Base-by-base conservation (phyloP, 2,329 filamentous ascomycete genomes). In the Clarireedia homoeocarpa region DNA sequence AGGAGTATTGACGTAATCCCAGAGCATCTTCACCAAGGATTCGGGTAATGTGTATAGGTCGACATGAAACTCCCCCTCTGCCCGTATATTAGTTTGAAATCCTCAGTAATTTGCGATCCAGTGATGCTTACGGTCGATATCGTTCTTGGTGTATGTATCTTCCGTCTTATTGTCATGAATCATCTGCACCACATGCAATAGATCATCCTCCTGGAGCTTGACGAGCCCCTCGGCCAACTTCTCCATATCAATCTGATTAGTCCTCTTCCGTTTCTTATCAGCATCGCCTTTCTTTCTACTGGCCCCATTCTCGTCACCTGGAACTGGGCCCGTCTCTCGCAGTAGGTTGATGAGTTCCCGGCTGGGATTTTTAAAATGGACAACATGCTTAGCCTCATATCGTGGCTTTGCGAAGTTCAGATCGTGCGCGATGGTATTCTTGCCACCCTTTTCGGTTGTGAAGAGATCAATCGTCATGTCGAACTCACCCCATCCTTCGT, bases 401-500 rank as follows among this genome's bases (percentile, higher is more conserved):
- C 81, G 81, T 59, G 85, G 78, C 63, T 85, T 80, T 64, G 83
- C 80, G 72, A 99, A 99, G 78, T 97, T 96, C 59, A 99, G 80
- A 69, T 99, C 94, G 72, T 99, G 94, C 51, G 78, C 74, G 62
- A 99, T 78, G 14, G 81, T 78, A 67, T 90, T 82, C 68, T 96
- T 92, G 57, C 86, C 83, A 56, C 83, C 86, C 77, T 96, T 96
- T 73, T 94, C 90, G 30, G 87, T 84, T 45, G 87, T 88, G 68
- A 85, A 87, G 64, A 95, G 80, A 60, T 88, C 83, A 67, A 97
- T 94, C 48, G 78, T 79, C 84, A 99, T 92, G 70, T 97, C 94
- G 71, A 99, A 99, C 75, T 97, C 94, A 68, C 94, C 94, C 94
- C 94, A 99, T 64, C 94, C 94, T 74, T 96, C 89, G 73, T 99